These are phyloP conservation scores for Ogataea nakhonphanomensis DNA, from an alignment of 805 yeast genomes.

Conservation along the genomic window DNA sequence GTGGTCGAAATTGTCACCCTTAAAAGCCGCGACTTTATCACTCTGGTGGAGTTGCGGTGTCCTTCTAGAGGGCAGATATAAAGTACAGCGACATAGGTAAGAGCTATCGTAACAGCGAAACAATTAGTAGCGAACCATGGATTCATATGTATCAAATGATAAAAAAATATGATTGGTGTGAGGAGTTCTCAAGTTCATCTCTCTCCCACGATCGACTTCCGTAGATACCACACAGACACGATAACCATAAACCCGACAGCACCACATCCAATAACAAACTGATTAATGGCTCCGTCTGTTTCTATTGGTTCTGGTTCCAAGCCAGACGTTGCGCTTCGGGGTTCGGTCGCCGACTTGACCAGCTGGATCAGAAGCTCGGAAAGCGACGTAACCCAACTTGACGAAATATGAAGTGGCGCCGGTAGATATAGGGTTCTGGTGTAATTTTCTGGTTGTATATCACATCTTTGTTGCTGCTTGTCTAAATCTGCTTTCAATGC, in stretches of 20 bases:
- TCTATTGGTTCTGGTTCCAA: constrained; percentile 59
- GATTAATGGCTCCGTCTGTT: constrained; percentile 44
- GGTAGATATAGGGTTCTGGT: constrained; percentile 62
- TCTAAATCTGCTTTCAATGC: constrained; percentile 95
- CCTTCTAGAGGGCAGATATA: constrained; percentile 28
- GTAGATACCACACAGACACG: constrained; percentile 62
- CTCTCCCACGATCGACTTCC: constrained; percentile 36
- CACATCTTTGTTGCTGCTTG: constrained; percentile 88
- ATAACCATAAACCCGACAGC: constrained; percentile 65
- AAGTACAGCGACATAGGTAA: constrained; percentile 45
- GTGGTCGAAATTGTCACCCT: constrained; percentile 36
- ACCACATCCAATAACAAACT: constrained; percentile 60
- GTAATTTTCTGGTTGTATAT: constrained; percentile 82
- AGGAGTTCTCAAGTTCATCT: constrained; percentile 1
- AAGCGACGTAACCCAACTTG: constrained; percentile 83
- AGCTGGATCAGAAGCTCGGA: constrained; percentile 81
- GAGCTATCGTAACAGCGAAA: constrained; percentile 36
- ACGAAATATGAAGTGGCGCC: constrained; percentile 88
- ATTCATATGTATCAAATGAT: not conserved
- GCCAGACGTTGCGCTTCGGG: constrained; percentile 75
- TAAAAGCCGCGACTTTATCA: constrained; percentile 40
- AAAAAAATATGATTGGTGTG: constrained; percentile 5
- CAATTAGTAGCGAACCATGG: constrained; percentile 14
- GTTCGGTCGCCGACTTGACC: constrained; percentile 82
- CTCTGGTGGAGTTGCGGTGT: constrained; percentile 41